Evolutionary conservation across 1,284 basidiomycete species (phyloP).

Genomic region (Mrakiaceae sp.): DNA sequence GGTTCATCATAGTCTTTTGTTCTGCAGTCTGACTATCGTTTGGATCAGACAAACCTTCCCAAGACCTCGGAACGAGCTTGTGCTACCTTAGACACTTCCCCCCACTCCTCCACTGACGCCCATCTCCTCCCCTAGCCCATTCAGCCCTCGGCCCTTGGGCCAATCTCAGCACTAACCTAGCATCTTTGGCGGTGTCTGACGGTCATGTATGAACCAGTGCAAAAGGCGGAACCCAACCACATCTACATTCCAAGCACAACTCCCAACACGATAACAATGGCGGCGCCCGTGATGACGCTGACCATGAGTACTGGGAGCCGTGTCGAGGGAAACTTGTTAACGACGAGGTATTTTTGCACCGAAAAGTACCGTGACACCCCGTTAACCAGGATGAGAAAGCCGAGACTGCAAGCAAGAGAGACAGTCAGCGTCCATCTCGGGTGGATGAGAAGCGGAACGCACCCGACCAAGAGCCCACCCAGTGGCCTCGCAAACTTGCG

Average conservation of each 20-base stretch:
- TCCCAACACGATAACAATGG: conserved; percentile 3
- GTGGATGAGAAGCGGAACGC: neutral
- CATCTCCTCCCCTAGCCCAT: conserved; percentile 4
- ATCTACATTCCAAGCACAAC: neutral
- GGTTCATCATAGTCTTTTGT: no score
- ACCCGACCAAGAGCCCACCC: conserved; percentile 8
- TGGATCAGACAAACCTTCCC: no score
- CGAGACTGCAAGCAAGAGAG: neutral
- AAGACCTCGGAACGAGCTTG: no score
- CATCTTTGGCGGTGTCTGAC: no score
- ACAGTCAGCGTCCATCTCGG: neutral
- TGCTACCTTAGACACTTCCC: no score
- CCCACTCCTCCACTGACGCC: conserved; percentile 17
- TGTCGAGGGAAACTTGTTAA: conserved; percentile 3
- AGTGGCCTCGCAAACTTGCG: neutral
- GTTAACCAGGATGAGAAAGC: conserved; percentile 3
- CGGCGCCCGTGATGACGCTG: neutral
- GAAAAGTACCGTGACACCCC: conserved; percentile 6
- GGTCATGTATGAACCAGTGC: no score
- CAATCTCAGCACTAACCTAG: neutral
- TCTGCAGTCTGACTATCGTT: no score
- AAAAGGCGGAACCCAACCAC: neutral
- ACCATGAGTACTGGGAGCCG: conserved; percentile 3
- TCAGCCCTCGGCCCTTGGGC: conserved; percentile 27
- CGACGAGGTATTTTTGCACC: conserved; percentile 2